Conservation (phyloP, 306 rosid genomes). For the Crataegus laevigata region DNA sequence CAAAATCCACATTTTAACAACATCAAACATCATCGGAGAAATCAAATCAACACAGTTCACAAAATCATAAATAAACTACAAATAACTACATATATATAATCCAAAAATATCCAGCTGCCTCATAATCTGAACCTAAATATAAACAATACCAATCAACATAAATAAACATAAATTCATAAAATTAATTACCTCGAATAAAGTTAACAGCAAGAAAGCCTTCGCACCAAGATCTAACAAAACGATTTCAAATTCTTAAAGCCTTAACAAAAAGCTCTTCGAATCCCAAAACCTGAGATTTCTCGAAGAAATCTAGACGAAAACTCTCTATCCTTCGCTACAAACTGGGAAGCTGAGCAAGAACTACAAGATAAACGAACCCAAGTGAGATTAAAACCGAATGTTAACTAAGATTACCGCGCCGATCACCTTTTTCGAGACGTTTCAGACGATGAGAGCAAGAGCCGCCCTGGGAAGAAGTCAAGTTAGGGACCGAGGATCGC, state of each 20-base stretch:
- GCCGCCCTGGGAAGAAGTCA: slow-evolving; percentile 47
- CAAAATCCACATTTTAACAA: not conserved
- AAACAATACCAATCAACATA: not conserved
- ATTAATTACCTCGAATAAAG: not conserved
- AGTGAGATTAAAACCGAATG: slow-evolving; percentile 18
- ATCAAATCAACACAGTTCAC: not conserved
- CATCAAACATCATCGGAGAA: not conserved
- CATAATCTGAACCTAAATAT: not conserved
- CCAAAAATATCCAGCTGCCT: not conserved
- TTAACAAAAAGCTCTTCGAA: not conserved
- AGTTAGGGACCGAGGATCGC: slow-evolving; percentile 32
- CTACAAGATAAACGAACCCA: not conserved
- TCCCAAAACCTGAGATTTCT: not conserved
- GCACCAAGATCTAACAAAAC: not conserved
- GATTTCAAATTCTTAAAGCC: not conserved
- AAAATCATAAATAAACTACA: not conserved
- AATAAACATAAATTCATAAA: not conserved
- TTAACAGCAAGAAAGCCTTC: not conserved
- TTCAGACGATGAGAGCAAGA: slow-evolving; percentile 67
- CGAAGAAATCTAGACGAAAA: not conserved
- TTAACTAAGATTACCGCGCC: slow-evolving; percentile 92
- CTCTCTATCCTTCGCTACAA: not conserved
- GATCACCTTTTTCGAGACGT: slow-evolving; percentile 64
- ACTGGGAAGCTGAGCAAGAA: not conserved
- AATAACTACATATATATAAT: not conserved